phyloP scores from a whole-genome alignment of 2,329 filamentous ascomycete genomes.

The Penicillium fuscoglaucum region DNA sequence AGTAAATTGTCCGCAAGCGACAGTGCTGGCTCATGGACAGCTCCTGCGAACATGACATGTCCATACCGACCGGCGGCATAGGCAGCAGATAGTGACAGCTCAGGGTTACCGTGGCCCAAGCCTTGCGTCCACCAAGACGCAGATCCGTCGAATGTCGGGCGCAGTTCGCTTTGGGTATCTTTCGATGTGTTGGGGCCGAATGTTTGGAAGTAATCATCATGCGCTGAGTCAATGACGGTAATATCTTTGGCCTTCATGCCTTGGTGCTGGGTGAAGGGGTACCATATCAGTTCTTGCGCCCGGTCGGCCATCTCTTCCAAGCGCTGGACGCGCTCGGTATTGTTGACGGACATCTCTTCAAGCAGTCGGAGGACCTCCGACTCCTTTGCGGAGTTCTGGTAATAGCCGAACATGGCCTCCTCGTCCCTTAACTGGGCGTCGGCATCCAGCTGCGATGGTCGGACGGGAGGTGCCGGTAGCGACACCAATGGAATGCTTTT shows the following conservation, averaged over 20 bases:
- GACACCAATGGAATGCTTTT: conserved; percentile 59
- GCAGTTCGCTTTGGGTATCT: conserved; percentile 45
- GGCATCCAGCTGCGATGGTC: conserved; percentile 30
- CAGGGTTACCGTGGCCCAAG: conserved; percentile 74
- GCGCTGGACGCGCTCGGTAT: conserved; percentile 57
- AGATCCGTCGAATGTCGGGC: conserved; percentile 75
- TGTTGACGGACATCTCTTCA: conserved; percentile 53
- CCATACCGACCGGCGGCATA: conserved; percentile 82
- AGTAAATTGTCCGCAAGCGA: conserved; percentile 67
- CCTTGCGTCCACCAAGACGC: conserved; percentile 93
- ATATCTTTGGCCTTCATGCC: conserved; percentile 63
- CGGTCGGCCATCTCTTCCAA: conserved; percentile 62
- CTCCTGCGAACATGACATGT: conserved; percentile 83
- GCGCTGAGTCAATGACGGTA: conserved; percentile 74
- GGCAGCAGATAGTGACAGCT: conserved; percentile 70
- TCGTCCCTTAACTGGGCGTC: conserved; percentile 50
- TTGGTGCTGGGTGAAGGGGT: conserved; percentile 81
- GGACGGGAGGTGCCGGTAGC: conserved; percentile 60
- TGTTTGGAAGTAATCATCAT: conserved; percentile 76
- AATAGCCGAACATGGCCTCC: conserved; percentile 64
- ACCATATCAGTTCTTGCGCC: conserved; percentile 72
- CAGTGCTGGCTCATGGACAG: conserved; percentile 76
- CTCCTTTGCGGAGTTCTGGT: conserved; percentile 49
- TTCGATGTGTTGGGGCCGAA: conserved; percentile 33
- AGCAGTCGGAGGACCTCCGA: conserved; percentile 50